A percentile compares a stretch with the other conserved stretches of the same genome.
Conservation (phyloP, 805 yeast genomes). For the Saccharomycodes ludwigii region DNA sequence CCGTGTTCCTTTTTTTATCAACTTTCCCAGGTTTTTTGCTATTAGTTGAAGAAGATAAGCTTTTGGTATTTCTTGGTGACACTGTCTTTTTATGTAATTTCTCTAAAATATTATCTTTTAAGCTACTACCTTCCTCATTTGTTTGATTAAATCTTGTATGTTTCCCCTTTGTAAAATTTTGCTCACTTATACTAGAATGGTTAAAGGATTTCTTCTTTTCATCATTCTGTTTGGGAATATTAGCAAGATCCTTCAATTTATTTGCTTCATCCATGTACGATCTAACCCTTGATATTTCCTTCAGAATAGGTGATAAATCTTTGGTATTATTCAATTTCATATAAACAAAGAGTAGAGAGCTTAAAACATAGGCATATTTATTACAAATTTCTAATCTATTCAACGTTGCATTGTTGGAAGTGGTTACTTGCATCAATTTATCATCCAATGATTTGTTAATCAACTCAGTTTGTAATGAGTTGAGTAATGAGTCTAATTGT, state of each 20-base stretch:
- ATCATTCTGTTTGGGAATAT: slow-evolving; percentile 14
- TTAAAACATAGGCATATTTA: slow-evolving; percentile 17
- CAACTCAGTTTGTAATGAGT: slow-evolving; percentile 12
- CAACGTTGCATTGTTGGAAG: slow-evolving; percentile 10
- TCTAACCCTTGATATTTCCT: slow-evolving; percentile 54
- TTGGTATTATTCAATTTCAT: slow-evolving; percentile 17
- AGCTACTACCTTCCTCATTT: slow-evolving; percentile 2
- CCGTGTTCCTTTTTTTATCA: too few relatives aligned
- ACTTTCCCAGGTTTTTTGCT: too few relatives aligned
- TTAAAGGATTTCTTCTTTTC: slow-evolving; percentile 18
- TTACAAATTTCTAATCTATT: slow-evolving; percentile 16
- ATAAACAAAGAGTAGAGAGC: slow-evolving; percentile 19
- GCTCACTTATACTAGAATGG: slow-evolving; percentile 40
- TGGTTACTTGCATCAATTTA: slow-evolving; percentile 11
- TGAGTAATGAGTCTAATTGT: slow-evolving; percentile 11
- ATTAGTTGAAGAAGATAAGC: too few relatives aligned
- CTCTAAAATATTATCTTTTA: background rate
- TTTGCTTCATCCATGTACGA: slow-evolving; percentile 49
- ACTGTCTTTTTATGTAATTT: background rate
- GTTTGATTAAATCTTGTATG: slow-evolving; percentile 34
- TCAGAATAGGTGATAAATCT: slow-evolving; percentile 38
- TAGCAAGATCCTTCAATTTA: too few relatives aligned
- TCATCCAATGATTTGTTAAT: slow-evolving; percentile 19
- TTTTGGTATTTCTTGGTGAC: too few relatives aligned
- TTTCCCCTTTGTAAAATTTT: slow-evolving; percentile 35